Percentiles rank a stretch among this genome's conserved stretches.
Evolutionary conservation across 2,329 filamentous ascomycete genomes (phyloP).

Genomic region (Apiospora sp.): DNA sequence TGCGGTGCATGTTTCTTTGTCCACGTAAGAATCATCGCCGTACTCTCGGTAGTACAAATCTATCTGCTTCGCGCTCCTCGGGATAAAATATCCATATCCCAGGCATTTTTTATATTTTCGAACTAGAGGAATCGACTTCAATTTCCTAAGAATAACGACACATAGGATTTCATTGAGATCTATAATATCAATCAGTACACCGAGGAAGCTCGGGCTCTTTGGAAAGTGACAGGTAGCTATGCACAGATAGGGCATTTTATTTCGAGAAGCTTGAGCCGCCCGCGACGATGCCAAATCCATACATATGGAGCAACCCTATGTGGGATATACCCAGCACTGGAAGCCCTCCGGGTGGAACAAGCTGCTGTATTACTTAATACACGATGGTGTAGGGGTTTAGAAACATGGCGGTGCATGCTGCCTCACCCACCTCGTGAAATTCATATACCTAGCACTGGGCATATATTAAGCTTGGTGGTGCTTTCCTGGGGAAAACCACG

Average conservation of each 20-base stretch:
- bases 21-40: neutral
- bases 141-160: too few relatives aligned
- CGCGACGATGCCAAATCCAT: neutral
- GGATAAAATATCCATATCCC: too few relatives aligned
- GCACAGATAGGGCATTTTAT: too few relatives aligned
- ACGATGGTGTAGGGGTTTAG: neutral
- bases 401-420: neutral
- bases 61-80: neutral
- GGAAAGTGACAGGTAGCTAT: too few relatives aligned
- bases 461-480: neutral
- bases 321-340: too few relatives aligned
- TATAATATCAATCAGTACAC: too few relatives aligned
- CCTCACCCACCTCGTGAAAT: neutral
- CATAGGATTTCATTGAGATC: too few relatives aligned
- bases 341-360: neutral
- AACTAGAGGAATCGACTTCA: too few relatives aligned
- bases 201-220: too few relatives aligned
- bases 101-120: too few relatives aligned
- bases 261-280: too few relatives aligned
- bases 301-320: neutral
- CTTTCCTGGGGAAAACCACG: constrained; percentile 18
- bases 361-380: neutral
- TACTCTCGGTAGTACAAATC: neutral
- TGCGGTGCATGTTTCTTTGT: neutral
- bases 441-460: neutral